Conservation (phyloP, 1,284 basidiomycete species). For the Mrakiaceae sp. region DNA sequence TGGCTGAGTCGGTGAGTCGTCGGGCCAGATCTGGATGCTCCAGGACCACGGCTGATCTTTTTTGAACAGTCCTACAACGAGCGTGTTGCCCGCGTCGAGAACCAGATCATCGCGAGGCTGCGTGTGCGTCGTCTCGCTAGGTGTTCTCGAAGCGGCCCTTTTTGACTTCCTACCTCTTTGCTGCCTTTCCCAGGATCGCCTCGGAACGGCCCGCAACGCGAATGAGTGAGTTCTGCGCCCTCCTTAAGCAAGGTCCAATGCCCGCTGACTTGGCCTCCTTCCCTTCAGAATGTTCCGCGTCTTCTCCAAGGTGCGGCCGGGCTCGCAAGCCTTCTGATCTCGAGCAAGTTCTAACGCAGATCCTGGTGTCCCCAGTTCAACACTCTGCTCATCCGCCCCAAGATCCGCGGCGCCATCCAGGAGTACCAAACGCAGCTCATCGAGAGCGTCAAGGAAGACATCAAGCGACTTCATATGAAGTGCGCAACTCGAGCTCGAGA, state of each 20-base stretch:
- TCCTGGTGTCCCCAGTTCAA: slow-evolving; percentile 55
- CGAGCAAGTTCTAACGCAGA: too few species aligned
- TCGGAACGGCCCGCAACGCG: slow-evolving; percentile 92
- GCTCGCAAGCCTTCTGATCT: too few species aligned
- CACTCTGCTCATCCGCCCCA: slow-evolving; percentile 92
- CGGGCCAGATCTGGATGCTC: neutral
- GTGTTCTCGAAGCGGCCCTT: too few species aligned
- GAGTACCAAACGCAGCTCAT: slow-evolving; percentile 98
- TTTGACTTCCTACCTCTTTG: too few species aligned
- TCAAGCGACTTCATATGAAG: slow-evolving; percentile 90
- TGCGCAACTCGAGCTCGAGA: too few species aligned
- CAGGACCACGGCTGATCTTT: neutral
- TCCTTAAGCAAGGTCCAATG: too few species aligned
- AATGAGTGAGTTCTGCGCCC: slow-evolving; percentile 47
- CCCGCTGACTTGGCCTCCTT: too few species aligned
- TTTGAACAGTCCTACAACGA: slow-evolving; percentile 65
- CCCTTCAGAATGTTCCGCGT: slow-evolving; percentile 73
- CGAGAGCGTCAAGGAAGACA: slow-evolving; percentile 95
- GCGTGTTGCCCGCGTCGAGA: slow-evolving; percentile 91
- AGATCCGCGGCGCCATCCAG: slow-evolving; percentile 94
- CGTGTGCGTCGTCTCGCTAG: slow-evolving; percentile 31
- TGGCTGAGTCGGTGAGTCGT: slow-evolving; percentile 41
- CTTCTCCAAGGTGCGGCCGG: slow-evolving; percentile 51
- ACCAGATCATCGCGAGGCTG: slow-evolving; percentile 90
- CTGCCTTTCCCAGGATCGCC: slow-evolving; percentile 44